A percentile compares a stretch with the other conserved stretches of the same genome.
phyloP scores from a whole-genome alignment of 2,329 filamentous ascomycete species.

The Paecilomyces variotii region DNA sequence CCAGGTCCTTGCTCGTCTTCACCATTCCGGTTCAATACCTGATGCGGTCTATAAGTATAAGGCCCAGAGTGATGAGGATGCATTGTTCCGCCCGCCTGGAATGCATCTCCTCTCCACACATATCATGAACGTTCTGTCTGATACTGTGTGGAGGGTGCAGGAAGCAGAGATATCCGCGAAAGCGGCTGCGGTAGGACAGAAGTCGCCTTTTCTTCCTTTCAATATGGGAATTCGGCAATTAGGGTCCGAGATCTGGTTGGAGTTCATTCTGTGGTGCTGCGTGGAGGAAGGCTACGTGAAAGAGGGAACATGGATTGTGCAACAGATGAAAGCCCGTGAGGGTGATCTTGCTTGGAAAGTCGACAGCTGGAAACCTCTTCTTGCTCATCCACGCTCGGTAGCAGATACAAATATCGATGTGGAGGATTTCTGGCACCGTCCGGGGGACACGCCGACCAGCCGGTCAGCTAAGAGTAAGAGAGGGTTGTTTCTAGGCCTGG shows the following conservation, averaged over 20 bases:
- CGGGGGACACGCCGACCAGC: constrained; percentile 10
- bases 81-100: constrained; percentile 33
- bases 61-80: constrained; percentile 18
- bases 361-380: constrained; percentile 31
- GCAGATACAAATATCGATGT: constrained; percentile 27
- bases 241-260: constrained; percentile 42
- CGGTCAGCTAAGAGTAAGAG: constrained; percentile 9
- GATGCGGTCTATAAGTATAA: constrained; percentile 36
- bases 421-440: constrained; percentile 28
- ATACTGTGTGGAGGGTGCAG: constrained; percentile 38
- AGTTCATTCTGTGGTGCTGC: constrained; percentile 44
- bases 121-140: constrained; percentile 41
- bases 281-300: constrained; percentile 38
- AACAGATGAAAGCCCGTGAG: constrained; percentile 21
- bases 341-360: constrained; percentile 29
- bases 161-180: constrained; percentile 30
- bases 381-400: constrained; percentile 18
- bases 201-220: constrained; percentile 31
- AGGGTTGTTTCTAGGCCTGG: constrained; percentile 33
- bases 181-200: constrained; percentile 28
- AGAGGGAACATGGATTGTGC: constrained; percentile 34
- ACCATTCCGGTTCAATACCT: constrained; percentile 37
- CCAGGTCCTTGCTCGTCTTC: constrained; percentile 37
- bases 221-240: constrained; percentile 36
- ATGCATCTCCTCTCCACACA: constrained; percentile 36